These are phyloP conservation scores for Cyberlindnera galapagoensis DNA, from an alignment of 805 yeast genomes.

Conservation along the genomic window DNA sequence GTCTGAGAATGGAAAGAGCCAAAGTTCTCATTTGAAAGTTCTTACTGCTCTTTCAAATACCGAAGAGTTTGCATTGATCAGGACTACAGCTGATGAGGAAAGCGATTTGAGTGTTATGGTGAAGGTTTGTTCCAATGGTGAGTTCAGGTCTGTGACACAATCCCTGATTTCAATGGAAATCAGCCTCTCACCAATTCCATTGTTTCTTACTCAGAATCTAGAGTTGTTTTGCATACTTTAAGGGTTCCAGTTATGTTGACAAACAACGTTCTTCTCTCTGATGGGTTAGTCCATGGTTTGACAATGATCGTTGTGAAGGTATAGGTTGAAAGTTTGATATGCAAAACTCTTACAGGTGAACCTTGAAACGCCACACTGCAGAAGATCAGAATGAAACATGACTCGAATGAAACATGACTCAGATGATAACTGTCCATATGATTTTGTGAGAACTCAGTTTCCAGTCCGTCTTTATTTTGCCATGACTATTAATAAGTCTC, in stretches of 20 bases:
- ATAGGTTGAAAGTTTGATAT: not conserved
- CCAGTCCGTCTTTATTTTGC: not conserved
- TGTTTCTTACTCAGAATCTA: not conserved
- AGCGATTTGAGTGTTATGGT: not conserved
- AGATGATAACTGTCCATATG: not conserved
- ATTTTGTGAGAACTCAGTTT: not conserved
- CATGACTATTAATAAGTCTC: not conserved
- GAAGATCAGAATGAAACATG: not conserved
- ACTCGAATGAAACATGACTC: not conserved
- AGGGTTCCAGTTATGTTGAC: not conserved
- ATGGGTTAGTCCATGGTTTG: not conserved
- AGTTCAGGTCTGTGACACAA: not conserved
- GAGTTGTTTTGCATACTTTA: too few relatives aligned
- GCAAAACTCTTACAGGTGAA: slow-evolving; percentile 1
- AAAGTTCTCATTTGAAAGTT: too few relatives aligned
- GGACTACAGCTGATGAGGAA: not conserved
- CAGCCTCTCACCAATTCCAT: not conserved
- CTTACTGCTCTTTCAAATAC: too few relatives aligned
- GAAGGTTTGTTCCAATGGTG: not conserved
- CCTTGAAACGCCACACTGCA: too few relatives aligned
- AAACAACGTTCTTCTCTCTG: not conserved
- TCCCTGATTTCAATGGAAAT: too few relatives aligned
- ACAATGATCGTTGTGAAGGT: not conserved
- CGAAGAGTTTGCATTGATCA: slow-evolving; percentile 1
- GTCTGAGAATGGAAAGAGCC: too few relatives aligned